A percentile compares a stretch with the other conserved stretches of the same genome.
Conservation (phyloP, 768 basidiomycete genomes). For the Macrolepiota fuliginosa region DNA sequence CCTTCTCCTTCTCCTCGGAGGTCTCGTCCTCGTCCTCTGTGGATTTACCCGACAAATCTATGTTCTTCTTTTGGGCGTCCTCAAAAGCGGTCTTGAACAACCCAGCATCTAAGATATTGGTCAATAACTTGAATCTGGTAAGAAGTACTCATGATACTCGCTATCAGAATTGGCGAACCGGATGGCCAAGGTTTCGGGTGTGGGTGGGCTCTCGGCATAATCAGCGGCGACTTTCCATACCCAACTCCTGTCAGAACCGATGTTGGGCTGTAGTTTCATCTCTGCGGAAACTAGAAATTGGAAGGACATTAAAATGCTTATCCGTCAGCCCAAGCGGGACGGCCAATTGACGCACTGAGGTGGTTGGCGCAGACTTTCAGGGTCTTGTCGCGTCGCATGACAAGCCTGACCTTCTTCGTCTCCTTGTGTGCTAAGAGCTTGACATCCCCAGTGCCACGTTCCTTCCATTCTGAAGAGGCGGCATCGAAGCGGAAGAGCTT, state of each 20-base stretch:
- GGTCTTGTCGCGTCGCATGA: slow-evolving; percentile 99
- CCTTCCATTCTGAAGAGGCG: slow-evolving; percentile 88
- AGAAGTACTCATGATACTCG: slow-evolving; percentile 37
- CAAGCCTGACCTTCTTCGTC: slow-evolving; percentile 88
- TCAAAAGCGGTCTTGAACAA: slow-evolving; percentile 92
- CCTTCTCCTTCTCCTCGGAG: slow-evolving; percentile 25
- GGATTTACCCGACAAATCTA: slow-evolving; percentile 30
- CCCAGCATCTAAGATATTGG: slow-evolving; percentile 59
- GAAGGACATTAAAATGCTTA: background rate
- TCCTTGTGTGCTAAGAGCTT: slow-evolving; percentile 88
- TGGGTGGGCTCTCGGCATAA: slow-evolving; percentile 86
- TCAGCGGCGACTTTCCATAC: slow-evolving; percentile 98
- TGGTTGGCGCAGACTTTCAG: slow-evolving; percentile 99
- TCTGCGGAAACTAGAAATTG: slow-evolving; percentile 67
- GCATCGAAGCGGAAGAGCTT: slow-evolving; percentile 96
- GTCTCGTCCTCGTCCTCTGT: slow-evolving; percentile 26
- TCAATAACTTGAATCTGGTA: background rate
- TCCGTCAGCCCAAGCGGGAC: slow-evolving; percentile 15
- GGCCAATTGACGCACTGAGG: slow-evolving; percentile 55
- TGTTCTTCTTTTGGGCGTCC: slow-evolving; percentile 72
- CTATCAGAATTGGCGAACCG: slow-evolving; percentile 97
- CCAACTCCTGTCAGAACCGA: slow-evolving; percentile 99
- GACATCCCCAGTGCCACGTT: slow-evolving; percentile 95
- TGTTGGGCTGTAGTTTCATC: slow-evolving; percentile 95
- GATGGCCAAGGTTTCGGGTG: slow-evolving; percentile 95